Evolutionary conservation across 768 basidiomycete genomes (phyloP), one percentile per base, ranked within the genome.

Genomic region (Leucocoprinus sp.): DNA sequence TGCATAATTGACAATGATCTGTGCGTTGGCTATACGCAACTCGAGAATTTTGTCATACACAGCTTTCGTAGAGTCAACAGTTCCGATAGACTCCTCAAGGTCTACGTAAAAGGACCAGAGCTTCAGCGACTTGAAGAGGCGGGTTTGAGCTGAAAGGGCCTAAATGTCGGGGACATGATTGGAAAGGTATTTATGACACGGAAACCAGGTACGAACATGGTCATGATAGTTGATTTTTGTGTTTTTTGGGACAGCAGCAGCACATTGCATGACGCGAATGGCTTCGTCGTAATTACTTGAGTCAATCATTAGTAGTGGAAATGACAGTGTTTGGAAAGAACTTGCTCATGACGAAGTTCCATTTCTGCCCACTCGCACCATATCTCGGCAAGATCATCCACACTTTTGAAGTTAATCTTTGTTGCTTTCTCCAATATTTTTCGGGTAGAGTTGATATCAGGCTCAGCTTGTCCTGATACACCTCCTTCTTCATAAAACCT

Each of bases 281-380:
- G 93, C 92, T 54, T 97, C 93, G 48, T 98, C 95, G 55, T 93
- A 97, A 58, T 96, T 96, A 53, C 93, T 97, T 57, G 18, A 22
- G 14, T 9, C 18, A 8, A n/a, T n/a, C 39, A n/a, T 33, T n/a
- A 40, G n/a, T 18, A 26, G 6, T n/a, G 15, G 12, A 8, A 21
- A 28, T 15, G 15, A 15, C 42, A 51, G 9, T 40, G 14, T 35
- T 18, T 45, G 22, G 43, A 11, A 24, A 21, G 37, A 4, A 73
- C 89, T 56, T 66, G 93, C 93, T 95, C 93, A 40, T 93, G 84
- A 34, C 95, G 80, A 40, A 98, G 73, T 61, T 99, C 96, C 84
- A 98, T 82, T 65, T 99, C 96, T 5, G 96, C 81, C 95, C 96
- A 98, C 65, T 98, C 96, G 57, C 93, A 97, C 96, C 96, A 99